A percentile compares a stretch with the other conserved stretches of the same genome.
phyloP scores from a whole-genome alignment of 2,329 filamentous ascomycete species.

The Fusarium subglutinans region DNA sequence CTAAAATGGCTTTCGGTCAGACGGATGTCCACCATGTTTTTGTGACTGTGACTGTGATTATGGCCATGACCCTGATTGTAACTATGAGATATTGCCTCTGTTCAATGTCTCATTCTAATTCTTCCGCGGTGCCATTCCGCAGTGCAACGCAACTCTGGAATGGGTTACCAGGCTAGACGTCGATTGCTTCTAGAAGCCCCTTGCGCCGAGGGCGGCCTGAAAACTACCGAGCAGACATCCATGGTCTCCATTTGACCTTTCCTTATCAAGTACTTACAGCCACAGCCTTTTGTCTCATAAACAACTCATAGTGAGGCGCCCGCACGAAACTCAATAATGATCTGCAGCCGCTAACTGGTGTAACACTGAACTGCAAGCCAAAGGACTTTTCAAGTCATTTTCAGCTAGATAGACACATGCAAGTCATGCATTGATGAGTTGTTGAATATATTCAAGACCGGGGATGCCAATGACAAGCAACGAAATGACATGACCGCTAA shows the following conservation, averaged over 20 bases:
- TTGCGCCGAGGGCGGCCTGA: not conserved
- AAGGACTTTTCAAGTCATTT: not conserved
- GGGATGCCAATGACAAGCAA: not conserved
- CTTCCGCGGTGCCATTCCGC: not conserved
- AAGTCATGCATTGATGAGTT: constrained; percentile 5
- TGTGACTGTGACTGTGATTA: not conserved
- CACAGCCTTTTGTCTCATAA: not conserved
- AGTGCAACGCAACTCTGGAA: not conserved
- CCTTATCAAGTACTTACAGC: not conserved
- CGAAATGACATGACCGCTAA: not conserved
- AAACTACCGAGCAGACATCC: not conserved
- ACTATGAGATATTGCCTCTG: not conserved
- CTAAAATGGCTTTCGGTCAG: constrained; percentile 17
- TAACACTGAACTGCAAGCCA: constrained; percentile 14
- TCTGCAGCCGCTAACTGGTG: constrained; percentile 4
- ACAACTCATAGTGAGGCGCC: not conserved
- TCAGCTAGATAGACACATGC: constrained; percentile 5
- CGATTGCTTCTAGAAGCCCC: constrained; percentile 20
- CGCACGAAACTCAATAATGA: not conserved
- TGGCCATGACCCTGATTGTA: not conserved
- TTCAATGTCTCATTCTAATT: not conserved
- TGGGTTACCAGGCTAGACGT: not conserved
- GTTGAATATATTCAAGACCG: not conserved
- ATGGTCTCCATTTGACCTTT: not conserved
- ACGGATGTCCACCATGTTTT: not conserved